Conservation (phyloP, 495 filamentous ascomycete genomes). For the Schizothecium vesticola region DNA sequence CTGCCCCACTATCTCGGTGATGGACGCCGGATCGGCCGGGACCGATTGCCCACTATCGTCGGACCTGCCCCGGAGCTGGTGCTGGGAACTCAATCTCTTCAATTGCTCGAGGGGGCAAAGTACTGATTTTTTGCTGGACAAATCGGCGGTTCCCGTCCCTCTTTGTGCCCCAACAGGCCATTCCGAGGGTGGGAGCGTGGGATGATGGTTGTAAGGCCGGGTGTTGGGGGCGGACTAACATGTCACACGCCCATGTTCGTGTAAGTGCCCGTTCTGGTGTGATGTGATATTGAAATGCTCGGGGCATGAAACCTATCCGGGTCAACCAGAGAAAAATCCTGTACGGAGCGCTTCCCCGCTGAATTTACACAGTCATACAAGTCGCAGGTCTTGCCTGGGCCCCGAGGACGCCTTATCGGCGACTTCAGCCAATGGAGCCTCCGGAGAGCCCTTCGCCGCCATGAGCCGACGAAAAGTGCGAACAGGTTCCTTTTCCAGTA, state of each 20-base stretch:
- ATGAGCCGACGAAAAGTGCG: not conserved
- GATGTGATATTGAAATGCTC: not conserved
- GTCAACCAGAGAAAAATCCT: not conserved
- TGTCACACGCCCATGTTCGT: not conserved
- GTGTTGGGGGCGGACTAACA: not conserved
- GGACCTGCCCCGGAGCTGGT: not conserved
- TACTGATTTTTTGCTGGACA: not conserved
- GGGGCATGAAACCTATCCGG: not conserved
- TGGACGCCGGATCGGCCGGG: not conserved
- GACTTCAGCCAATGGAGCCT: not conserved
- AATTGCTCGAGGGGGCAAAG: not conserved
- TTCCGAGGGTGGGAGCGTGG: not conserved
- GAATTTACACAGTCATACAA: no score
- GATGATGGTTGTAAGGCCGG: not conserved
- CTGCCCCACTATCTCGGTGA: not conserved
- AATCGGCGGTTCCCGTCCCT: not conserved
- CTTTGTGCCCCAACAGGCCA: not conserved
- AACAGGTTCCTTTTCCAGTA: not conserved
- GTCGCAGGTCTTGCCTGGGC: no score
- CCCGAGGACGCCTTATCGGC: not conserved
- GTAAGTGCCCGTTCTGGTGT: not conserved
- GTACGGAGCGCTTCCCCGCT: no score
- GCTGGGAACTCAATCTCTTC: not conserved
- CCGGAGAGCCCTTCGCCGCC: not conserved
- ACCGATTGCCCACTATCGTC: not conserved